Evolutionary conservation across 2,329 filamentous ascomycete genomes (phyloP), one percentile per base, ranked within the genome.

Genomic region (Aspergillus sp.): DNA sequence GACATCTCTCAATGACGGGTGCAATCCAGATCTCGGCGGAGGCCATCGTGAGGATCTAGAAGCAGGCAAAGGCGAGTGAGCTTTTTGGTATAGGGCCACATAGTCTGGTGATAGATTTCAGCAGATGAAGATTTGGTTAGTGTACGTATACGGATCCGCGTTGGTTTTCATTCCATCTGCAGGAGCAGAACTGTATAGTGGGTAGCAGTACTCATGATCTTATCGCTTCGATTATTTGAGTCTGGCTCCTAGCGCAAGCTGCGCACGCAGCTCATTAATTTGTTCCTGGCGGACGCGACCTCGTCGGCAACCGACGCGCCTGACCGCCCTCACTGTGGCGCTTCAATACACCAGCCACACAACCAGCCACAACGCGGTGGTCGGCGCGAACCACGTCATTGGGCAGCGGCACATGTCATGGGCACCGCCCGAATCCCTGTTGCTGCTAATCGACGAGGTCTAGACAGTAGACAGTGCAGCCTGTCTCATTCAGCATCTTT

Each of bases 381-480:
- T 60, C 68, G 68, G 70, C 63, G 57, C 70, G 39, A 36, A 28
- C 65, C 70, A 72, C 73, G 70, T 73, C 70, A 75, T 69, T 70
- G 68, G 65, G 70, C 66, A 68, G 69, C 65, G 59, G 54, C 51
- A 58, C 48, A 58, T 58, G 56, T 58, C 56, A 57, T 49, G 30
- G 45, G 55, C 45, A 50, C 38, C 55, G 43, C 28, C 39, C 53
- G 25, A 55, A 30, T 43, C 25, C 39, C 39, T 32, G 52, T 21
- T 30, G 53, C 23, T 47, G 41, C 15, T 47, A 45, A 15, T 55
- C 43, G 53, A 45, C 25, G 21, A 45, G 43, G 53, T 55, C 53
- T 55, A 55, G 53, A 55, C 53, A 55, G 30, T 28, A 55, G 53
- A 55, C 53, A 55, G 30, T 28, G 53, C 41, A 19, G 32, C 38